Conservation (phyloP, 768 basidiomycete species). For the Dictyophora rubrovolvata region DNA sequence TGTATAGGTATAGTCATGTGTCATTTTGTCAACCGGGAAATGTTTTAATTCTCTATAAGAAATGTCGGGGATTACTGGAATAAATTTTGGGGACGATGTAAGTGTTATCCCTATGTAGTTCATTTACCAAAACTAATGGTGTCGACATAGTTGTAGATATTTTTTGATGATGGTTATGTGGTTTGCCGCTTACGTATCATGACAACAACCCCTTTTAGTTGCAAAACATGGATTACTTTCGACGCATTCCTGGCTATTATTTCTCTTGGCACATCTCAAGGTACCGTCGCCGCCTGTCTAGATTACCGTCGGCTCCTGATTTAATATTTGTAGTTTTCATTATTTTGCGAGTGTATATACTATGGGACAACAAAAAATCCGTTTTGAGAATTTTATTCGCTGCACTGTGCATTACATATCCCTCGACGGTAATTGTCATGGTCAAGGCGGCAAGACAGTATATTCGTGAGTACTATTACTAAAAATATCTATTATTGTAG, state of each 20-base stretch:
- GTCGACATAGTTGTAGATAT: background rate
- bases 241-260: background rate
- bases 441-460: background rate
- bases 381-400: background rate
- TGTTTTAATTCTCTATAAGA: background rate
- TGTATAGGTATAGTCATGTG: background rate
- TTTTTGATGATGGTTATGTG: background rate
- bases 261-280: background rate
- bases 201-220: background rate
- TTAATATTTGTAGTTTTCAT: background rate
- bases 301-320: background rate
- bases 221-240: background rate
- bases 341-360: background rate
- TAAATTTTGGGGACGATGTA: background rate
- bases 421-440: background rate
- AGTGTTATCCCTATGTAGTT: background rate
- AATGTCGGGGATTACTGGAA: background rate
- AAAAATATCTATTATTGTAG: too few species aligned
- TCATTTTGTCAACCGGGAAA: background rate
- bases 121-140: background rate
- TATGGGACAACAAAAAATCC: slow-evolving; percentile 1
- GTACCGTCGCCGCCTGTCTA: background rate
- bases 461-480: background rate
- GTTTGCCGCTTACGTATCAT: background rate
- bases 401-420: background rate